A percentile compares a stretch with the other conserved stretches of the same genome.
phyloP scores from a whole-genome alignment of 1,139 yeast genomes.

The Hyphopichia buzzinii region DNA sequence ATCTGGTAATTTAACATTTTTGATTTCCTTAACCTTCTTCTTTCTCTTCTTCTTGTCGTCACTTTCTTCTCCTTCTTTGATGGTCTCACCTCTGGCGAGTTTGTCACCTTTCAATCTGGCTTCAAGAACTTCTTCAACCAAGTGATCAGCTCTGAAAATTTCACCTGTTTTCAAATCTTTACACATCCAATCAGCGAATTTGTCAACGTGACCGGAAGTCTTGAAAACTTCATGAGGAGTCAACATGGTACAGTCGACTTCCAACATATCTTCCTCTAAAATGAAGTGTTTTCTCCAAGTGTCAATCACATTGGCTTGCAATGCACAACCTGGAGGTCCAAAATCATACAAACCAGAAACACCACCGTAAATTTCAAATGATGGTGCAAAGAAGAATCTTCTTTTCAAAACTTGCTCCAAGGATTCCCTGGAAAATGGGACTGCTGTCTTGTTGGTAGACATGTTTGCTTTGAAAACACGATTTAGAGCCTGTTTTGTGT shows the following conservation, averaged over 20 bases:
- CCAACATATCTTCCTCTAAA: constrained; percentile 97
- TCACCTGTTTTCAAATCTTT: constrained; percentile 94
- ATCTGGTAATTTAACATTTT: constrained; percentile 84
- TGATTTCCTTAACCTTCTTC: constrained; percentile 95
- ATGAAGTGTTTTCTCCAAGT: constrained; percentile 98
- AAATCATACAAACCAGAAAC: constrained; percentile 97
- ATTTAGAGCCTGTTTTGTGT: constrained; percentile 1
- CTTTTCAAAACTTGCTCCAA: constrained; percentile 90
- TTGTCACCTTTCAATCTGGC: constrained; percentile 94
- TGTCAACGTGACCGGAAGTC: constrained; percentile 98
- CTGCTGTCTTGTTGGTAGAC: constrained; percentile 29
- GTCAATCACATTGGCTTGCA: constrained; percentile 93
- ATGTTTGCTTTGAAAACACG: constrained; percentile 15
- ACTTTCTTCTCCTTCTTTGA: constrained; percentile 54
- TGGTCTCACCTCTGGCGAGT: constrained; percentile 81
- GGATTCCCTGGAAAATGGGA: constrained; percentile 73
- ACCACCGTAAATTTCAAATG: constrained; percentile 97
- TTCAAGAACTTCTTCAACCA: constrained; percentile 96
- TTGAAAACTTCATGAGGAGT: constrained; percentile 97
- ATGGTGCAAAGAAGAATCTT: constrained; percentile 95
- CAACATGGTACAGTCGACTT: constrained; percentile 96
- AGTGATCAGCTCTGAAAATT: constrained; percentile 97
- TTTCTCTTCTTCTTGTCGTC: constrained; percentile 77
- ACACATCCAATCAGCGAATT: constrained; percentile 99
- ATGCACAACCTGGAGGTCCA: constrained; percentile 99